These are phyloP conservation scores for Parascedosporium putredinis DNA, from an alignment of 2,329 filamentous ascomycete species.

Conservation along the genomic window DNA sequence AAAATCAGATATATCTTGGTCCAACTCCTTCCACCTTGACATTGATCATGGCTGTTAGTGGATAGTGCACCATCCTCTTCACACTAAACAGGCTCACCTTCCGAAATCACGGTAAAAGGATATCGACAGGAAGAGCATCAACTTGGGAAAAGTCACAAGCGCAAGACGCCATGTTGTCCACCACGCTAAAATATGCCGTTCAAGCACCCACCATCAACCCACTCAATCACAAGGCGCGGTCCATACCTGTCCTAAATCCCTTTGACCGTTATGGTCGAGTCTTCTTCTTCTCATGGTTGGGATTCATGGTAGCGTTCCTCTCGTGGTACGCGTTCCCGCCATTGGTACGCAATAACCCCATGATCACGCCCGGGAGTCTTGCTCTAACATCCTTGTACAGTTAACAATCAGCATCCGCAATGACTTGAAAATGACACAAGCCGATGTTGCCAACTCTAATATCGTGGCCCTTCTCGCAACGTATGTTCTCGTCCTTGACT, in stretches of 20 bases:
- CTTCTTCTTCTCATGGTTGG: slow-evolving; percentile 83
- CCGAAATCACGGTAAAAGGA: too few species aligned
- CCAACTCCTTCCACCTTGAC: too few species aligned
- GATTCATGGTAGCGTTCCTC: slow-evolving; percentile 81
- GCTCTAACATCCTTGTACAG: not conserved
- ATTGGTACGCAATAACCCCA: too few species aligned
- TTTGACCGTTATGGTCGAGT: slow-evolving; percentile 73
- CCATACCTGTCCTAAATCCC: slow-evolving; percentile 69
- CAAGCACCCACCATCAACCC: slow-evolving; percentile 62
- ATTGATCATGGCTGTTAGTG: too few species aligned
- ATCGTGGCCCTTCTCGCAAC: slow-evolving; percentile 61
- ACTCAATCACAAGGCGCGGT: slow-evolving; percentile 71
- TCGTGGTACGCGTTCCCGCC: slow-evolving; percentile 91
- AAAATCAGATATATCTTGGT: too few species aligned
- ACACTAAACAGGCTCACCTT: too few species aligned
- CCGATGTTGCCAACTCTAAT: slow-evolving; percentile 78
- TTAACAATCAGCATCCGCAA: slow-evolving; percentile 21
- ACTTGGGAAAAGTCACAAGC: too few species aligned
- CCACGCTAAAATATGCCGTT: slow-evolving; percentile 21
- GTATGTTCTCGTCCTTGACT: slow-evolving; percentile 37
- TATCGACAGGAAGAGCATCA: too few species aligned
- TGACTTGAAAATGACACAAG: slow-evolving; percentile 61
- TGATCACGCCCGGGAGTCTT: too few species aligned
- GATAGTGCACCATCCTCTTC: too few species aligned
- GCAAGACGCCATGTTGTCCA: not conserved